Base-by-base conservation (phyloP, 768 basidiomycete species). In the Pleurotus pulmonarius region DNA sequence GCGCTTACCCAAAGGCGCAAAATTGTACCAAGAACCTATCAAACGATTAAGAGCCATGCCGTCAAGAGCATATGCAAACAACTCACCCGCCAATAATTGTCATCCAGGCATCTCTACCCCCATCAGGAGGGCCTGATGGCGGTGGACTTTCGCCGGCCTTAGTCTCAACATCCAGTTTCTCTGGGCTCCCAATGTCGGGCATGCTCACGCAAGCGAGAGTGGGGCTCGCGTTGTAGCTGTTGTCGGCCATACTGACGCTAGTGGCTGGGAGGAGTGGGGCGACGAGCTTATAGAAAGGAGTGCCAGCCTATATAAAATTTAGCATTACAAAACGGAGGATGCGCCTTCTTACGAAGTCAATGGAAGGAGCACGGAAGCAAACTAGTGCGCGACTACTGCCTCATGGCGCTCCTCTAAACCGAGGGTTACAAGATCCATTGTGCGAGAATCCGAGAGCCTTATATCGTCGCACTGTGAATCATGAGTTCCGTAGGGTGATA, bases 71-170 rank as follows among this genome's bases (percentile, higher is more conserved):
- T 34, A 20, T 12, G 46, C 54, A 20, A 48, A 29, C 12, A 22
- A 70, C 79, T 58, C 61, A 81, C 79, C 74, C 75, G 59, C 75
- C 77, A 24, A 64, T 56, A 37, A 80, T 68, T 4, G 76, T 76
- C 58, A 75, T 61, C 77, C 77, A 79, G 9, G 75, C 75, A 25
- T 67, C 68, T 53, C 57, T 62, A 5, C 76, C 76, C 12, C 70
- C 78, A 60, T 80, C 79, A 1, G 63, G 60, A 44, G 53, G 56
- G 20, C 29, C 38, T 25, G 16, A 38, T 20, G 45, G 44, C 39
- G 29, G 15, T 34, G 39, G 37, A n/a, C n/a, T 44, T 44, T 39
- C 41, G 16, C 24, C n/a, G 13, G 16, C 24, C 41, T 53, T 37
- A 41, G 8, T 18, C 51, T 38, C 51, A 22, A 24, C n/a, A n/a